Base-by-base conservation (phyloP, 768 basidiomycete species). In the Pleurotus eryngii region DNA sequence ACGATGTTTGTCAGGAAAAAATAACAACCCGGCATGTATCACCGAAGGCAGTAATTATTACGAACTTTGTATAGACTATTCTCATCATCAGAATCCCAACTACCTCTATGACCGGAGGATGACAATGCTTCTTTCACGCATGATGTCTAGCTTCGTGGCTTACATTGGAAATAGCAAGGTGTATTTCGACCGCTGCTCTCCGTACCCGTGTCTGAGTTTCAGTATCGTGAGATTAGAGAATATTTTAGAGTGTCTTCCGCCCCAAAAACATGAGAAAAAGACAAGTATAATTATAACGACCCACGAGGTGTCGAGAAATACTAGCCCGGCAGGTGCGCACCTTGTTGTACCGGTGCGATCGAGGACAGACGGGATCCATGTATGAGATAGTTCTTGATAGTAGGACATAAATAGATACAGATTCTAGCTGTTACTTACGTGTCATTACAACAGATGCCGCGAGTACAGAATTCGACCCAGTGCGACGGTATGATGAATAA, bases 101-200 rank as follows among this genome's bases (percentile, higher is more conserved):
- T 30, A 45, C 5, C 42, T 45, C 20, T 22, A 45, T 45, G 22
- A 27, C 47, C 15, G 37, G 30, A 14, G 27, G 49, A 26, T 18
- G 51, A 42, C 35, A 35, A 20, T 45, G 42, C 51, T 54, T 54
- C 51, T 27, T 11, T 40, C 39, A 22, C 38, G 35, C 8, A 39
- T 37, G 43, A 54, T 22, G 51, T 39, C 42, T 22, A 54, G n/a
- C 51, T 39, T 54, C 51, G 51, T 17, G 22, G 38, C 51, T 39
- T 22, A 40, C 27, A 17, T 54, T 54, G 51, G 51, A 54, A 54
- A 54, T 42, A 42, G 39, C 39, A 54, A 24, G 37, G 51, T 54
- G 24, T 54, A 42, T 54, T 54, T 30, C 14, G 4, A 11, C 51
- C 39, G 38, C 38, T 5, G 17, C 51, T 54, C 39, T 54, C 39